Conservation (phyloP, 257 asterid genomes). For the Nicotiana benthamiana region DNA sequence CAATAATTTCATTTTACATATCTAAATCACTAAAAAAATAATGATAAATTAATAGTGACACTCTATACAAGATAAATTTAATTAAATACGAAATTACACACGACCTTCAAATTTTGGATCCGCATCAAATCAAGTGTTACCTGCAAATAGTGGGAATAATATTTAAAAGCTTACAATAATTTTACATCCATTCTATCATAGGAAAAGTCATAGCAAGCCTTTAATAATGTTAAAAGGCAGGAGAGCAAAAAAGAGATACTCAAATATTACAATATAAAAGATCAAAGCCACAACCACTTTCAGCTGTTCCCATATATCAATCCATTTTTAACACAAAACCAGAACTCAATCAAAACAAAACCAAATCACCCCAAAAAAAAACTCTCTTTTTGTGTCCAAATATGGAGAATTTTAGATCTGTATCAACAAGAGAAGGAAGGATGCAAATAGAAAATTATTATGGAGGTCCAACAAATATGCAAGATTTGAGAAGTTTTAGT, state of each 20-base stretch:
- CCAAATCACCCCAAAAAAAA: not conserved
- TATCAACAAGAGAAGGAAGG: slow-evolving; percentile 28
- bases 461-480: slow-evolving; percentile 39
- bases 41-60: too few relatives aligned
- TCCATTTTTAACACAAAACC: not conserved
- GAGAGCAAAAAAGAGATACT: not conserved
- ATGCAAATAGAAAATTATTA: slow-evolving; percentile 14
- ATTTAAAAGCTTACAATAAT: not conserved
- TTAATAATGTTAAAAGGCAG: not conserved
- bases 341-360: not conserved
- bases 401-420: slow-evolving; percentile 44
- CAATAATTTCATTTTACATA: too few relatives aligned
- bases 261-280: not conserved
- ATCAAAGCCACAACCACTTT: not conserved
- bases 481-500: slow-evolving; percentile 68
- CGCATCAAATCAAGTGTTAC: too few relatives aligned
- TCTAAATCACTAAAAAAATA: too few relatives aligned
- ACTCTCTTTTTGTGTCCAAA: not conserved
- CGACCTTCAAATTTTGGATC: too few relatives aligned
- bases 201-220: slow-evolving; percentile 6
- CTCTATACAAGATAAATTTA: too few relatives aligned
- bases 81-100: too few relatives aligned
- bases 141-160: not conserved
- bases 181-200: not conserved
- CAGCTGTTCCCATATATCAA: not conserved